A percentile compares a stretch with the other conserved stretches of the same genome.
These are phyloP conservation scores for Fusarium gaditjirri DNA, from an alignment of 2,329 filamentous ascomycete species.

Conservation along the genomic window DNA sequence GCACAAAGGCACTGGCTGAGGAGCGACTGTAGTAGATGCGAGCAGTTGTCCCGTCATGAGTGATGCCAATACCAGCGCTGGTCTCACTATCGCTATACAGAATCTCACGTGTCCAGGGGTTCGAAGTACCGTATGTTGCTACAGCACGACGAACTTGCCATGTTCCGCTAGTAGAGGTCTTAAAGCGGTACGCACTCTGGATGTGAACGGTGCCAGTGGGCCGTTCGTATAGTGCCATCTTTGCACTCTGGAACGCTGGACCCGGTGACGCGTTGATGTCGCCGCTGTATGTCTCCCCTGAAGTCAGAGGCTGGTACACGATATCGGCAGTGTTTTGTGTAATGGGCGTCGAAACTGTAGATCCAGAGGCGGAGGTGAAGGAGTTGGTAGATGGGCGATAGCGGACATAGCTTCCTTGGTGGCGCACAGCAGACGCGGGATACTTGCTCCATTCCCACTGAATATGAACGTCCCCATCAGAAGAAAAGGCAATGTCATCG, in stretches of 20 bases:
- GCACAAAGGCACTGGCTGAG: slow-evolving; percentile 20
- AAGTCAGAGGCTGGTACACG: slow-evolving; percentile 34
- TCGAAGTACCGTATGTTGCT: slow-evolving; percentile 1
- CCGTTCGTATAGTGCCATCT: slow-evolving; percentile 9
- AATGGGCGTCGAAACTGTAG: neutral
- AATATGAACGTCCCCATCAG: slow-evolving; percentile 42
- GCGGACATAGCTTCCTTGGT: slow-evolving; percentile 42
- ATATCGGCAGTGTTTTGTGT: slow-evolving; percentile 19
- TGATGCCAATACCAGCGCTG: slow-evolving; percentile 10
- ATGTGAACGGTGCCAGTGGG: slow-evolving; percentile 1
- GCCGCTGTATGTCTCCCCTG: slow-evolving; percentile 27
- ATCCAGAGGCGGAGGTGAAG: slow-evolving; percentile 29
- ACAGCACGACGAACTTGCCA: slow-evolving; percentile 18
- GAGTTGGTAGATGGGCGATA: slow-evolving; percentile 37
- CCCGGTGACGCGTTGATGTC: slow-evolving; percentile 15
- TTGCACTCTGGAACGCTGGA: slow-evolving; percentile 10
- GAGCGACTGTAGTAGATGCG: slow-evolving; percentile 14
- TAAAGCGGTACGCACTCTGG: slow-evolving; percentile 14
- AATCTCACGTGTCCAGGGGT: slow-evolving; percentile 12
- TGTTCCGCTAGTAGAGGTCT: neutral
- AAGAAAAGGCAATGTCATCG: slow-evolving; percentile 43
- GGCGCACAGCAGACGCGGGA: slow-evolving; percentile 40
- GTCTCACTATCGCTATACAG: slow-evolving; percentile 9
- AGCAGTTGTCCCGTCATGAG: slow-evolving; percentile 6
- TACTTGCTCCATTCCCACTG: slow-evolving; percentile 46